Evolutionary conservation across 805 yeast genomes (phyloP).

Genomic region (Wickerhamiella bombiphila): DNA sequence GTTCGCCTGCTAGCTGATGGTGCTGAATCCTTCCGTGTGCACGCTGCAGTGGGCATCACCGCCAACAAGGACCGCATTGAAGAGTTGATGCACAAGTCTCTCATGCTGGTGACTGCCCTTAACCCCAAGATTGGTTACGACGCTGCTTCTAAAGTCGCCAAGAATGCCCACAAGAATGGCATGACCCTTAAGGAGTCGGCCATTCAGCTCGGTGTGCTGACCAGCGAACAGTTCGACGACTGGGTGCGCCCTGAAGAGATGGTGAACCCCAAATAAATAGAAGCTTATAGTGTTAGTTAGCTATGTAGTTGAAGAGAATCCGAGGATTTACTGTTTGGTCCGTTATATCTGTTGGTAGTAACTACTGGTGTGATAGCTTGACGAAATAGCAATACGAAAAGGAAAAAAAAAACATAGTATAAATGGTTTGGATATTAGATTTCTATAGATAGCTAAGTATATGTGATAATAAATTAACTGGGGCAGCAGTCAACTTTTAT

Average conservation of each 20-base stretch:
- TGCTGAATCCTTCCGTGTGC: constrained; percentile 70
- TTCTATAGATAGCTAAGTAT: too few species aligned
- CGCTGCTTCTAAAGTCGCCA: constrained; percentile 92
- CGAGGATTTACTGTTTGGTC: too few species aligned
- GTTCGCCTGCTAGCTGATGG: constrained; percentile 85
- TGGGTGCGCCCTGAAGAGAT: constrained; percentile 97
- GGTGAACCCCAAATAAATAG: constrained; percentile 63
- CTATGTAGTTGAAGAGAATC: not conserved
- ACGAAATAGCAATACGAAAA: too few species aligned
- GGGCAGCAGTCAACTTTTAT: too few species aligned
- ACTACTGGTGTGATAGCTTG: too few species aligned
- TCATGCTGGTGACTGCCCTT: constrained; percentile 96
- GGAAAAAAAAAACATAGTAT: too few species aligned
- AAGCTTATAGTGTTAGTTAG: not conserved
- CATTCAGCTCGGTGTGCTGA: constrained; percentile 72
- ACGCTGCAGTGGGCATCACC: constrained; percentile 87
- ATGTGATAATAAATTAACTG: too few species aligned
- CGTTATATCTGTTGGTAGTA: too few species aligned
- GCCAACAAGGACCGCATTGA: constrained; percentile 82
- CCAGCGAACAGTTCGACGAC: constrained; percentile 76
- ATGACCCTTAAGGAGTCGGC: constrained; percentile 91
- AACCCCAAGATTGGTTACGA: constrained; percentile 99
- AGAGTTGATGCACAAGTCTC: constrained; percentile 80
- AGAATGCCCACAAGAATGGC: constrained; percentile 97
- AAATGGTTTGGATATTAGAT: too few species aligned